Percentiles rank a stretch among this genome's conserved stretches.
phyloP scores from a whole-genome alignment of 2,329 filamentous ascomycete species.

The Phialophora chinensis region DNA sequence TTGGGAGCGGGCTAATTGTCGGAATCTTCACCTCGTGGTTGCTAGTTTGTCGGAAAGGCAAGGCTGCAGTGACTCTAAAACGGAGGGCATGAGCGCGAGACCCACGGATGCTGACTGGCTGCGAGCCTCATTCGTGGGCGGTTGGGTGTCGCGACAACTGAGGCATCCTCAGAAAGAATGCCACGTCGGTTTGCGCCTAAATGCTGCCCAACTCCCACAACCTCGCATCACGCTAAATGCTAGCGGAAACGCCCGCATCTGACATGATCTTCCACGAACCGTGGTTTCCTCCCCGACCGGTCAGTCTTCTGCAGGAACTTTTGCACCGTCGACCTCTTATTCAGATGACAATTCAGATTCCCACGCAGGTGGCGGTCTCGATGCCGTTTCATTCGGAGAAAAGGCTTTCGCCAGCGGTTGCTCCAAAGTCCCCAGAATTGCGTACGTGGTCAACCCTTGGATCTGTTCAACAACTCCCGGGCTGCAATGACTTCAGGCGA shows the following conservation, averaged over 20 bases:
- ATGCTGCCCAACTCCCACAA: slow-evolving; percentile 34
- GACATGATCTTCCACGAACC: slow-evolving; percentile 32
- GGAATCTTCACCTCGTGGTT: slow-evolving; percentile 28
- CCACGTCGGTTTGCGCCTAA: slow-evolving; percentile 33
- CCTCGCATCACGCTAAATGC: slow-evolving; percentile 29
- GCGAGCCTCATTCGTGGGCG: slow-evolving; percentile 25
- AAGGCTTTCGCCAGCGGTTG: not conserved
- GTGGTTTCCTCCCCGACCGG: slow-evolving; percentile 18
- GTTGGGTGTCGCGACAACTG: slow-evolving; percentile 30
- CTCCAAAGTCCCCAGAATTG: slow-evolving; percentile 9
- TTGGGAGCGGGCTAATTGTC: slow-evolving; percentile 15
- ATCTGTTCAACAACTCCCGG: slow-evolving; percentile 48
- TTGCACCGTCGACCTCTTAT: slow-evolving; percentile 12
- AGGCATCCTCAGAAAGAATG: slow-evolving; percentile 36
- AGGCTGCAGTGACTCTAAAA: slow-evolving; percentile 28
- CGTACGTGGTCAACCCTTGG: slow-evolving; percentile 26
- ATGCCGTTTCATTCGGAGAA: slow-evolving; percentile 18
- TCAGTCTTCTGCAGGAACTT: slow-evolving; percentile 30
- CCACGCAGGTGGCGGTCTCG: slow-evolving; percentile 23
- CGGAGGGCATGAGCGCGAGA: slow-evolving; percentile 19
- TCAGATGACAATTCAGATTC: slow-evolving; percentile 6
- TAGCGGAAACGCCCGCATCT: slow-evolving; percentile 26
- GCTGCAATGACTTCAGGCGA: slow-evolving; percentile 51
- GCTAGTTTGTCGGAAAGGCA: slow-evolving; percentile 21
- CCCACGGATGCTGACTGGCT: slow-evolving; percentile 16